Percentiles rank a stretch among this genome's conserved stretches.
phyloP scores from a whole-genome alignment of 768 basidiomycete genomes.

The Hygrocybe coccinea region DNA sequence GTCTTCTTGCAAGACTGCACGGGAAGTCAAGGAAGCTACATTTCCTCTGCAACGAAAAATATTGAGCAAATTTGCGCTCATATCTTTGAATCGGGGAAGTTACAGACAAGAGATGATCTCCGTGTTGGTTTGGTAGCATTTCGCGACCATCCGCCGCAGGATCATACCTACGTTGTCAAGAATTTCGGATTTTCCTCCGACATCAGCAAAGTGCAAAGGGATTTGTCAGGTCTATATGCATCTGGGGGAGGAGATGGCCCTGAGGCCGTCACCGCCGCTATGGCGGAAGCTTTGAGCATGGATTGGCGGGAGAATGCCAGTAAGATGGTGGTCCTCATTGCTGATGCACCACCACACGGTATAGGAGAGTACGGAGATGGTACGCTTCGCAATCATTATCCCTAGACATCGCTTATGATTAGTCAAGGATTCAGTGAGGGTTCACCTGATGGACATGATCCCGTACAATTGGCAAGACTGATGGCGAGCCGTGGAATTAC shows the following conservation, averaged over 20 bases:
- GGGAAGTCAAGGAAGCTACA: conserved; percentile 85
- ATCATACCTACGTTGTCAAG: conserved; percentile 90
- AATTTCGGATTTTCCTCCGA: conserved; percentile 94
- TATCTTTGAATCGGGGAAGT: conserved; percentile 90
- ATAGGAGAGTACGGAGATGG: conserved; percentile 97
- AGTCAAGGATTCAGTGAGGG: conserved; percentile 82
- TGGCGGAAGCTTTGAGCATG: conserved; percentile 82
- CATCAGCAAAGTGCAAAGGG: conserved; percentile 78
- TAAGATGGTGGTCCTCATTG: conserved; percentile 95
- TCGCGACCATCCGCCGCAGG: conserved; percentile 95
- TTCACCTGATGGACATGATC: conserved; percentile 91
- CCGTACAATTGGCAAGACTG: conserved; percentile 73
- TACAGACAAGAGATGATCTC: conserved; percentile 82
- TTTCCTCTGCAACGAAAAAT: conserved; percentile 92
- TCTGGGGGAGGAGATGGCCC: conserved; percentile 93
- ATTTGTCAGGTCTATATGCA: conserved; percentile 80
- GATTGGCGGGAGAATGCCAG: conserved; percentile 85
- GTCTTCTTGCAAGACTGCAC: conserved; percentile 96
- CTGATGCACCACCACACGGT: conserved; percentile 96
- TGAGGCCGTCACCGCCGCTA: conserved; percentile 91
- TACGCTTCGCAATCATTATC: conserved; percentile 32
- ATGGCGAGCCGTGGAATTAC: conserved; percentile 93
- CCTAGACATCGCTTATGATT: conserved; percentile 13
- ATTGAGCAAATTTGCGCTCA: conserved; percentile 92
- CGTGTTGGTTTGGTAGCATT: conserved; percentile 91